A percentile compares a stretch with the other conserved stretches of the same genome.
phyloP scores from a whole-genome alignment of 441 rosid species.

The Isatis lusitanica region DNA sequence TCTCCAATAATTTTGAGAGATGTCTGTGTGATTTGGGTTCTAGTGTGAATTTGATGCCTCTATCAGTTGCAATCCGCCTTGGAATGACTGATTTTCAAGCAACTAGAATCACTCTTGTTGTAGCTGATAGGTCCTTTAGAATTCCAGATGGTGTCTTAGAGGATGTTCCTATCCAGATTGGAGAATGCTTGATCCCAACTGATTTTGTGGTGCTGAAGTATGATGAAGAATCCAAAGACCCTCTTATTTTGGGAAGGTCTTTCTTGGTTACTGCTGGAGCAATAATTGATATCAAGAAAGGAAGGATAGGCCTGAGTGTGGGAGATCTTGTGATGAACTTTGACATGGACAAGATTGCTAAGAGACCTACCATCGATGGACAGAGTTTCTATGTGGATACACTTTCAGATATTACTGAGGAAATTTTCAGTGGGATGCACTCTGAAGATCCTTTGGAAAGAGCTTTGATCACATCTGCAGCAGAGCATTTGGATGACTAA shows the following conservation, averaged over 20 bases:
- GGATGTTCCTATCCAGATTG: neutral
- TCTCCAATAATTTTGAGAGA: too few species aligned
- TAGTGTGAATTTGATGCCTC: neutral
- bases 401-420: too few species aligned
- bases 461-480: too few species aligned
- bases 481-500: too few species aligned
- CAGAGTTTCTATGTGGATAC: neutral
- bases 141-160: neutral
- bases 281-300: too few species aligned
- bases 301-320: neutral
- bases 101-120: neutral
- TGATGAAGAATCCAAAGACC: neutral
- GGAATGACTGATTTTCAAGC: neutral
- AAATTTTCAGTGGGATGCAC: neutral
- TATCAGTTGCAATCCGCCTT: neutral
- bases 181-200: neutral
- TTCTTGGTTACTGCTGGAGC: neutral
- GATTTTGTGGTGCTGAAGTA: too few species aligned
- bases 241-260: neutral
- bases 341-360: neutral
- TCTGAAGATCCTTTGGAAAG: too few species aligned
- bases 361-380: neutral
- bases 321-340: neutral
- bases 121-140: neutral
- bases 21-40: neutral